Percentiles rank a stretch among this genome's conserved stretches.
Evolutionary conservation across 2,329 filamentous ascomycete genomes (phyloP).

Genomic region (Dactylonectria estremocensis): DNA sequence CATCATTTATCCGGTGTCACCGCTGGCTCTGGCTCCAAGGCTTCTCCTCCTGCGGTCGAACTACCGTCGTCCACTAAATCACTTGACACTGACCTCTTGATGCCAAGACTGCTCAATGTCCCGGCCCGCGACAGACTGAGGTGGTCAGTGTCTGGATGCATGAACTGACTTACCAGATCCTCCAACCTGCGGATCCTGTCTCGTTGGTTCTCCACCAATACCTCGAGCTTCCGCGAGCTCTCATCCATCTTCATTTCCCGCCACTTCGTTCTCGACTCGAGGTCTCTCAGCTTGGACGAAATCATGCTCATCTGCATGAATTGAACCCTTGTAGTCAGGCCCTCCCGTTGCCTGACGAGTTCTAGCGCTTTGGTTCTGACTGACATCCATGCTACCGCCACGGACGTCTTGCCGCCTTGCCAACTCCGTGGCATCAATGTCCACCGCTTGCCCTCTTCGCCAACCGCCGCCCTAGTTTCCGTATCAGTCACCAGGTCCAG

Average conservation of each 20-base stretch:
- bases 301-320: slow-evolving; percentile 67
- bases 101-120: slow-evolving; percentile 31
- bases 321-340: slow-evolving; percentile 60
- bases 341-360: slow-evolving; percentile 62
- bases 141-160: slow-evolving; percentile 21
- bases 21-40: slow-evolving; percentile 2
- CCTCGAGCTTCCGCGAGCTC: slow-evolving; percentile 44
- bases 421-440: slow-evolving; percentile 56
- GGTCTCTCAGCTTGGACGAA: slow-evolving; percentile 57
- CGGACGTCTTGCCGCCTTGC: slow-evolving; percentile 54
- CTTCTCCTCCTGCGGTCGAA: slow-evolving; percentile 19
- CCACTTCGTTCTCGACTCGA: slow-evolving; percentile 53
- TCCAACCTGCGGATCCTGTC: slow-evolving; percentile 44
- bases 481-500: slow-evolving; percentile 62
- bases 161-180: slow-evolving; percentile 36
- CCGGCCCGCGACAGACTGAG: slow-evolving; percentile 28
- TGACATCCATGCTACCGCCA: slow-evolving; percentile 63
- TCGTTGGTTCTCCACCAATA: slow-evolving; percentile 44
- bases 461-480: slow-evolving; percentile 51
- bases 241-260: slow-evolving; percentile 51
- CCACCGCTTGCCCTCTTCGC: slow-evolving; percentile 52
- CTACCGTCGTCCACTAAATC: slow-evolving; percentile 28
- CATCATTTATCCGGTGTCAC: slow-evolving; percentile 5
- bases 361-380: slow-evolving; percentile 62
- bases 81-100: slow-evolving; percentile 29